Conservation (phyloP, 768 basidiomycete species). For the Leccinum truebloodii region DNA sequence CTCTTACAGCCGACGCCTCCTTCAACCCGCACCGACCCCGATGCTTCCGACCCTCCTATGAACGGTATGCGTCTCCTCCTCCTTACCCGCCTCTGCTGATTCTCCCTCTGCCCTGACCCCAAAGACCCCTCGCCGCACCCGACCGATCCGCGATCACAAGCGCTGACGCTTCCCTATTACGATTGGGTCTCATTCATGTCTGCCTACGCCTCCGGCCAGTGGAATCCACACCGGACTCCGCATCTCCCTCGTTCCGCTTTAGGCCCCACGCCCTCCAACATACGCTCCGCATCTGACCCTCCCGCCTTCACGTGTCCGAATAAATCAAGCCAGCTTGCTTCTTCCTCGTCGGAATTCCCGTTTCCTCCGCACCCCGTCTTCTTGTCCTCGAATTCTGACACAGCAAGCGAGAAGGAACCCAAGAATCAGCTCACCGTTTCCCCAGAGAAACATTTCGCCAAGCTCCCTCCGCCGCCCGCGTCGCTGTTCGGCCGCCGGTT, state of each 20-base stretch:
- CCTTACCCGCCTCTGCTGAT: conserved; percentile 7
- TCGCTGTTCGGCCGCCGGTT: conserved; percentile 41
- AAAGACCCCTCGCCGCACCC: background rate
- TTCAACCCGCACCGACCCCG: conserved; percentile 5
- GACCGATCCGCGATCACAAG: conserved; percentile 21
- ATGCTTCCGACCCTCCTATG: conserved; percentile 17
- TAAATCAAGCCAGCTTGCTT: conserved; percentile 10
- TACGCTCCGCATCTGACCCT: conserved; percentile 14
- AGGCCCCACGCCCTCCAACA: conserved; percentile 20
- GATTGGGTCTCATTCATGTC: conserved; percentile 79
- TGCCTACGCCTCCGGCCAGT: conserved; percentile 75
- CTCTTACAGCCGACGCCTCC: conserved; percentile 7
- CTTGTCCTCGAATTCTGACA: conserved; percentile 13
- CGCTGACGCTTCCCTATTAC: conserved; percentile 32
- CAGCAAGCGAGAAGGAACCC: conserved; percentile 20
- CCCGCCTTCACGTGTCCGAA: conserved; percentile 1
- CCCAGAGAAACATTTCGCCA: conserved; percentile 29
- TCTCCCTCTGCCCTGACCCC: conserved; percentile 23
- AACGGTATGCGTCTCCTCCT: conserved; percentile 24
- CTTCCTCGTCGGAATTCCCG: conserved; percentile 15
- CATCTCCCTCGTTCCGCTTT: conserved; percentile 48
- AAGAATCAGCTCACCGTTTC: conserved; percentile 21
- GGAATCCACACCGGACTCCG: conserved; percentile 77
- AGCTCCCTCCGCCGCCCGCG: conserved; percentile 25
- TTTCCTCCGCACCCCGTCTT: conserved; percentile 10